Evolutionary conservation across 768 basidiomycete genomes (phyloP).

Genomic region (Suillus subluteus): DNA sequence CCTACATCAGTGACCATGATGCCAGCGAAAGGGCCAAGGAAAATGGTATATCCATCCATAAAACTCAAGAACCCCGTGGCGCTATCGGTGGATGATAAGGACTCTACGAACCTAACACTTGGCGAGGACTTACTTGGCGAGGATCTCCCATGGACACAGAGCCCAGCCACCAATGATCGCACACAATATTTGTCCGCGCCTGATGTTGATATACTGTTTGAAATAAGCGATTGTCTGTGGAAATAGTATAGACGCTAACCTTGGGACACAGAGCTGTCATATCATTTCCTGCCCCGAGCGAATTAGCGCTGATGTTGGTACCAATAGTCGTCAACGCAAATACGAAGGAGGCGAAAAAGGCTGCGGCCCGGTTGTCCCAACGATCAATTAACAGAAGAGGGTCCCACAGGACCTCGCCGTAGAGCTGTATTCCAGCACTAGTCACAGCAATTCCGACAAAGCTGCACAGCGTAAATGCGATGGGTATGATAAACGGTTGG

Average conservation of each 20-base stretch:
- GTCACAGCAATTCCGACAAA: conserved; percentile 85
- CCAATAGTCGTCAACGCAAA: conserved; percentile 76
- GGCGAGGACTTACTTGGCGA: conserved; percentile 42
- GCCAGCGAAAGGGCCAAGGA: conserved; percentile 84
- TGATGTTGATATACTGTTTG: conserved; percentile 33
- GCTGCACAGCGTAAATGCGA: conserved; percentile 74
- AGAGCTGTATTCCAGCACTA: conserved; percentile 71
- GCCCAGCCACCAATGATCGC: conserved; percentile 67
- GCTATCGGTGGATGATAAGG: conserved; percentile 15
- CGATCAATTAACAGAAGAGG: conserved; percentile 73
- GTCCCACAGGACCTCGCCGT: conserved; percentile 75
- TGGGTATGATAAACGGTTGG: conserved; percentile 78
- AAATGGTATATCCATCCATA: conserved; percentile 85
- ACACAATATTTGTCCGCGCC: conserved; percentile 32
- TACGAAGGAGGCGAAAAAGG: conserved; percentile 79
- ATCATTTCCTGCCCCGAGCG: conserved; percentile 78
- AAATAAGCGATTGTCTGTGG: neutral
- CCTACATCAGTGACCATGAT: conserved; percentile 66
- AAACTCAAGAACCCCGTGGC: conserved; percentile 76
- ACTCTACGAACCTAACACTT: neutral
- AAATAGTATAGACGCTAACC: conserved; percentile 15
- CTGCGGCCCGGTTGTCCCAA: conserved; percentile 86
- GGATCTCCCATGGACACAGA: conserved; percentile 83
- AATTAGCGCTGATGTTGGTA: conserved; percentile 80
- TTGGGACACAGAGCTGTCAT: conserved; percentile 75